Percentiles rank a stretch among this genome's conserved stretches.
phyloP scores from a whole-genome alignment of 1,139 yeast species.

The Dujonia santamariae region DNA sequence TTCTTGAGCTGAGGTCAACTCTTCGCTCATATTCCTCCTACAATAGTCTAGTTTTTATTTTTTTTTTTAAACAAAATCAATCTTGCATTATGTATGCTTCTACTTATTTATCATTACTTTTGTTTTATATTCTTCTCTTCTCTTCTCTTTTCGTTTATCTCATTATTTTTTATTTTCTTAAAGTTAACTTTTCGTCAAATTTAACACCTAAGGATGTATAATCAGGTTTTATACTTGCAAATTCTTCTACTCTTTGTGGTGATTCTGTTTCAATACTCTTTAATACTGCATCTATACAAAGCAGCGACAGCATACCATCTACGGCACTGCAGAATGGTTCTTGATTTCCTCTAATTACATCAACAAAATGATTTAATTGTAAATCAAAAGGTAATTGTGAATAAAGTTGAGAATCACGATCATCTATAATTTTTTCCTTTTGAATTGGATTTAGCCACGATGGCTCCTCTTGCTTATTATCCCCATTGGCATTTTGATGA shows the following conservation, averaged over 20 bases:
- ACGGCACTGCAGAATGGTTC: slow-evolving; percentile 34
- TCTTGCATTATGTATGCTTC: no score
- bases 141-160: no score
- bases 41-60: background rate
- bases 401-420: slow-evolving; percentile 12
- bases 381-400: slow-evolving; percentile 33
- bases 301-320: slow-evolving; percentile 37
- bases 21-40: no score
- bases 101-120: no score
- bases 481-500: slow-evolving; percentile 21
- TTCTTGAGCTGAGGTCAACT: no score
- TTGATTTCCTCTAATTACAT: slow-evolving; percentile 26
- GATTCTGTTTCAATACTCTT: slow-evolving; percentile 33
- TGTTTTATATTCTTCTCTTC: no score
- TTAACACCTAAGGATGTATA: slow-evolving; percentile 15
- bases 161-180: no score
- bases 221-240: slow-evolving; percentile 24
- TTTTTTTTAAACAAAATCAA: no score
- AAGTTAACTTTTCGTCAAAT: no score
- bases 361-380: slow-evolving; percentile 38
- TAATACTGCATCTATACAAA: slow-evolving; percentile 32
- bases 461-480: slow-evolving; percentile 9
- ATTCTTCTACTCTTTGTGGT: slow-evolving; percentile 29
- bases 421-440: slow-evolving; percentile 13
- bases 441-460: slow-evolving; percentile 8